Conservation (phyloP, 2,329 filamentous ascomycete genomes). For the Graphilbum sp. region DNA sequence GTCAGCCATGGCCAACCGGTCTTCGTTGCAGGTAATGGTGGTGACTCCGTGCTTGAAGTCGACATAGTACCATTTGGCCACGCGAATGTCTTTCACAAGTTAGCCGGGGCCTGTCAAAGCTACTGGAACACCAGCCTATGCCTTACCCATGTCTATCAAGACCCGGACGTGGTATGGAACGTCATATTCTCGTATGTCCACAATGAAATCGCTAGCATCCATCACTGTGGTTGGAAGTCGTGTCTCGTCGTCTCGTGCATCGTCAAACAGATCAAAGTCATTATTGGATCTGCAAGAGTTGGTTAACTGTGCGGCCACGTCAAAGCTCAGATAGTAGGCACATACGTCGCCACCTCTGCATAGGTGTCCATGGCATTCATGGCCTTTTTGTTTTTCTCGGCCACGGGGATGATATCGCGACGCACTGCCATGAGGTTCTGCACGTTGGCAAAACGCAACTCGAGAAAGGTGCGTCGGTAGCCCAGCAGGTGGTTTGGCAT, state of each 20-base stretch:
- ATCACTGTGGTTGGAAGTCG: constrained; percentile 58
- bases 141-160: constrained; percentile 86
- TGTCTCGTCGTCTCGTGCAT: constrained; percentile 65
- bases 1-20: constrained; percentile 77
- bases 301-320: too few species aligned
- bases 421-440: constrained; percentile 71
- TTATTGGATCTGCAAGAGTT: constrained; percentile 23
- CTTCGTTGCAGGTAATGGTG: constrained; percentile 70
- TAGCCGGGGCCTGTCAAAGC: background rate
- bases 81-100: constrained; percentile 57
- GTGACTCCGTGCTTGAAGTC: constrained; percentile 85
- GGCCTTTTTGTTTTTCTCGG: constrained; percentile 91
- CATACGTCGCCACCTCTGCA: constrained; percentile 75
- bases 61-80: constrained; percentile 93
- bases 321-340: background rate
- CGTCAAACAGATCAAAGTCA: constrained; percentile 88
- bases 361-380: constrained; percentile 97
- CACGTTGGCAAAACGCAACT: constrained; percentile 78
- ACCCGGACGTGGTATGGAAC: constrained; percentile 98
- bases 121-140: too few species aligned
- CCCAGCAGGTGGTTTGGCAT: constrained; percentile 95
- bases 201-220: constrained; percentile 91
- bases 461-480: constrained; percentile 74
- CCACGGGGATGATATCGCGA: constrained; percentile 72
- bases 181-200: constrained; percentile 98